These are phyloP conservation scores for Aspergillus aculeatus DNA, from an alignment of 2,329 filamentous ascomycete species.

Conservation along the genomic window DNA sequence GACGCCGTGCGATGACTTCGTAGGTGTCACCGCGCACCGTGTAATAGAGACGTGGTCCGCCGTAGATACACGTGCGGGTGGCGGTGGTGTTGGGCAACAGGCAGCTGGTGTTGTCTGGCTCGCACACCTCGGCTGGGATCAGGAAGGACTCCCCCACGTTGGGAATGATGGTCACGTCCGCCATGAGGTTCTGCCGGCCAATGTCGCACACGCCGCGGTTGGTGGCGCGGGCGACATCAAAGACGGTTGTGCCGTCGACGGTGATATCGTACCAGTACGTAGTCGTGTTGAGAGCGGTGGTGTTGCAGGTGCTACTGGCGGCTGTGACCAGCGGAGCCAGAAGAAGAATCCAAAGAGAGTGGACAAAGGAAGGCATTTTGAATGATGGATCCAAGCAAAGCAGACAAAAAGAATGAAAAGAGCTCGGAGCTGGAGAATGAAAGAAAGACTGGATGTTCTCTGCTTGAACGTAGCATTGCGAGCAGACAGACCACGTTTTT, in stretches of 20 bases:
- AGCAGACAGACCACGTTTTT: too few relatives aligned
- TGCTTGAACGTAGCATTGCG: too few relatives aligned
- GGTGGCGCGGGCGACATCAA: conserved; percentile 9
- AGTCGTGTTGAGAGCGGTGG: conserved; percentile 12
- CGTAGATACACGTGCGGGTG: conserved; percentile 14
- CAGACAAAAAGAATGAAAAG: too few relatives aligned
- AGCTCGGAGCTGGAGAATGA: too few relatives aligned
- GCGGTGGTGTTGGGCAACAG: conserved; percentile 9
- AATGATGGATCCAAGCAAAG: too few relatives aligned
- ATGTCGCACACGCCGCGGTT: conserved; percentile 16
- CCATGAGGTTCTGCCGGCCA: conserved; percentile 17
- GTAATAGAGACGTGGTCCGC: conserved; percentile 21
- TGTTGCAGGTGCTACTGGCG: conserved; percentile 3
- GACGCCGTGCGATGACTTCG: conserved; percentile 11
- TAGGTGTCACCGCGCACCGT: conserved; percentile 17
- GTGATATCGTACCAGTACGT: background rate
- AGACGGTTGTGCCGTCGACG: conserved; percentile 7
- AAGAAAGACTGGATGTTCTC: too few relatives aligned
- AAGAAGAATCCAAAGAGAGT: too few relatives aligned
- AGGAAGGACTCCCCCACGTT: conserved; percentile 15
- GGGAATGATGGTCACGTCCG: conserved; percentile 18
- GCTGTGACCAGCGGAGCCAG: too few relatives aligned
- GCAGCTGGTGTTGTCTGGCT: conserved; percentile 16
- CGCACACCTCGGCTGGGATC: conserved; percentile 15
- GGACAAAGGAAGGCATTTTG: too few relatives aligned